Evolutionary conservation across 1,284 basidiomycete species (phyloP), one percentile per base, ranked within the genome.

Genomic region (Sphaerobolus stellatus): DNA sequence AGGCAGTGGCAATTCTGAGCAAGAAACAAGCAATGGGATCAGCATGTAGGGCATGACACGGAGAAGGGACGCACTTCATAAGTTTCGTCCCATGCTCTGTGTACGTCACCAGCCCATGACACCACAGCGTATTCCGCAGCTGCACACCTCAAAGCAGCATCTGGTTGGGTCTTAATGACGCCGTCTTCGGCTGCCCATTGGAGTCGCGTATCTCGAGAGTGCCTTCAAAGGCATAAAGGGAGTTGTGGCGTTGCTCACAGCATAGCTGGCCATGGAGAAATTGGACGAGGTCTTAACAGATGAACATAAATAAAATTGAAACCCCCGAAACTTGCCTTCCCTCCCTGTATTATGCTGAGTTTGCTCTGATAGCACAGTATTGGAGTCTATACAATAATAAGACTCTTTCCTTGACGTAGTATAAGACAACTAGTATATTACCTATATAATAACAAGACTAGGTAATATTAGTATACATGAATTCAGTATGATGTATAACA

Each of bases 71-170:
- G 13, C 20, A 99, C 54, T 92, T 83, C 94, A 99, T 97, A 40
- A 99, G 75, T 73, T 99, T 99, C 28, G 97, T 99, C 74, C 99
- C 95, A 66, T 99, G 96, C 0, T 97, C 97, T 0, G 94, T 98
- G 64, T 96, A 98, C 29, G 98, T 90, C 31, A 90, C 89, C 2
- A 99, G 68, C 18, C 95, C 96, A 69, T 97, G 99, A 28, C 90
- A 83, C 97, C 97, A 99, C 8, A 90, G 88, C 2, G 97, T 98
- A 68, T 99, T 99, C 56, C 97, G 80, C 59, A 99, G 73, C 70
- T 99, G 96, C 18, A 96, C 94, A 1, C 97, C 97, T 50, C 97
- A 86, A 33, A 99, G 76, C 13, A 99, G 77, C 63, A 99, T 78
- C 72, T 99, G 97, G 66, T 98, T 95, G 0, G 97, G 96, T 3